Percentiles rank a stretch among this genome's conserved stretches.
Conservation (phyloP, 148 eudicot species). For the Salicornia ramosissima region DNA sequence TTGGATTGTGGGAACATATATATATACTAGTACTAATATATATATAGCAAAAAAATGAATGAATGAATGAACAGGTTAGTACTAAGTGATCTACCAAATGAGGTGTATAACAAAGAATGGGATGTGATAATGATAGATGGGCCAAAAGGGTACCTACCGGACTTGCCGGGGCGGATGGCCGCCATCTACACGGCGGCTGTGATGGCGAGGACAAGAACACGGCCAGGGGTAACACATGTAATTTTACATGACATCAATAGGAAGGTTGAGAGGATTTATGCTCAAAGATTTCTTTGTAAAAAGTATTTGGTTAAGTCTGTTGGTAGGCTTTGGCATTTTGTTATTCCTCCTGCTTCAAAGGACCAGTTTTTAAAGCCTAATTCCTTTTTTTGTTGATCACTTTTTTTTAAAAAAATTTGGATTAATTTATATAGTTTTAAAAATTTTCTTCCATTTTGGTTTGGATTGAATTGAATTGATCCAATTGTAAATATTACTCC, state of each 20-base stretch:
- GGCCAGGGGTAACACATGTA: conserved; percentile 49
- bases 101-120: conserved; percentile 48
- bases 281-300: conserved; percentile 44
- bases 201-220: conserved; percentile 43
- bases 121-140: conserved; percentile 59
- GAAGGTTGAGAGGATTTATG: conserved; percentile 48
- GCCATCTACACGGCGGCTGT: conserved; percentile 48
- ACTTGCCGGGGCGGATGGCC: conserved; percentile 52
- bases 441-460: not conserved
- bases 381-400: conserved; percentile 30
- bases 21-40: no score
- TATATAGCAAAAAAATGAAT: no score
- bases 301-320: conserved; percentile 44
- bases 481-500: conserved; percentile 5
- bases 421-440: not conserved
- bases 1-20: no score
- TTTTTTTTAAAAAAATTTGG: not conserved
- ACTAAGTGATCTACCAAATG: conserved; percentile 40
- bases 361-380: conserved; percentile 17
- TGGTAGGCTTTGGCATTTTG: conserved; percentile 56
- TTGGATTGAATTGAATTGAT: not conserved
- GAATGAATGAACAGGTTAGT: conserved; percentile 28
- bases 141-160: conserved; percentile 39
- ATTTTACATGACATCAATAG: conserved; percentile 48
- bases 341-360: conserved; percentile 42